Conservation (phyloP, 2,329 filamentous ascomycete genomes). For the Alternaria sp. region DNA sequence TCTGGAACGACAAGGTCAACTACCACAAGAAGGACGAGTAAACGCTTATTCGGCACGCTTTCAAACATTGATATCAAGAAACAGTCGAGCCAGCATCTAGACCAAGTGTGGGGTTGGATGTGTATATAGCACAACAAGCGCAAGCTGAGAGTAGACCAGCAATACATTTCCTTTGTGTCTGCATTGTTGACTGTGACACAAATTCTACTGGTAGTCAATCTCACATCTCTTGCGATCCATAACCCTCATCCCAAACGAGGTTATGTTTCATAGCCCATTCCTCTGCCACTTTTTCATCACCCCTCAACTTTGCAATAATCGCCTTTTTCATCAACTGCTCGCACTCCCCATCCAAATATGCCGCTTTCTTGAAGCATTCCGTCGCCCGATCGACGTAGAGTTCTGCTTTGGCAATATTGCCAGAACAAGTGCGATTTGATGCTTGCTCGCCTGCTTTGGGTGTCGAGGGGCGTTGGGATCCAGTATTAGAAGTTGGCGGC, state of each 20-base stretch:
- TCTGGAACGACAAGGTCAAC: conserved; percentile 95
- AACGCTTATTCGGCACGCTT: conserved; percentile 20
- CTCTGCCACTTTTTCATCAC: conserved; percentile 46
- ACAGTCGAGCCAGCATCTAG: conserved; percentile 8
- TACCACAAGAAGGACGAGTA: conserved; percentile 90
- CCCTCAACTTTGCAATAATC: conserved; percentile 74
- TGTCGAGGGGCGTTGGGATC: background rate
- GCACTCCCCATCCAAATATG: conserved; percentile 75
- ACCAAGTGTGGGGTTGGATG: conserved; percentile 17
- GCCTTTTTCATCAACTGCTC: conserved; percentile 86
- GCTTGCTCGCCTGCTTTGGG: conserved; percentile 3
- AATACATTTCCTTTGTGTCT: conserved; percentile 47
- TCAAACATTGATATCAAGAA: conserved; percentile 8
- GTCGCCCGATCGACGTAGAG: conserved; percentile 48
- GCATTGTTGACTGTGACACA: conserved; percentile 9
- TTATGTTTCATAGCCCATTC: conserved; percentile 51
- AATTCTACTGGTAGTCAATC: background rate
- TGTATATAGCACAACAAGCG: conserved; percentile 37
- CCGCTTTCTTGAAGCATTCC: conserved; percentile 67
- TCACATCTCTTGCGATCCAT: conserved; percentile 6
- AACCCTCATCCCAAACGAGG: conserved; percentile 44
- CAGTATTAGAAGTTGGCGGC: background rate
- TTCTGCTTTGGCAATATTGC: conserved; percentile 43
- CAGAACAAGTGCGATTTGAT: conserved; percentile 26
- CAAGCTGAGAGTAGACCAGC: conserved; percentile 35